A percentile compares a stretch with the other conserved stretches of the same genome.
Conservation (phyloP, 108 stramenopile genomes). For the Fragilariopsis cylindrus region DNA sequence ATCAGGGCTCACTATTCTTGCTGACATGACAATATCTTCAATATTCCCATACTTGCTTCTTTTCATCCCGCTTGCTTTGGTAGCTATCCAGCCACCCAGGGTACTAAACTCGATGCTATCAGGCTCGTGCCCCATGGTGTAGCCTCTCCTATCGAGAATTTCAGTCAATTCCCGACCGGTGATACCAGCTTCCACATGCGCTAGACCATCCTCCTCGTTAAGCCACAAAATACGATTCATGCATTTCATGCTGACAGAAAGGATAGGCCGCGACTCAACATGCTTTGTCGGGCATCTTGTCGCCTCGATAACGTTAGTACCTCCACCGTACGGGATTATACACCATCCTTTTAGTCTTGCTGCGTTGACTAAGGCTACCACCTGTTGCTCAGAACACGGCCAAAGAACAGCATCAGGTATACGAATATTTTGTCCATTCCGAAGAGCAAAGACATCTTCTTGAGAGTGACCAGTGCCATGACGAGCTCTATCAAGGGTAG, state of each 20-base stretch:
- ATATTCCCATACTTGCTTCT: slow-evolving; percentile 95
- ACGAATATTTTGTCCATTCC: slow-evolving; percentile 55
- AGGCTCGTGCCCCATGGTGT: slow-evolving; percentile 95
- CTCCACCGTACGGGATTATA: slow-evolving; percentile 94
- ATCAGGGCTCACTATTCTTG: slow-evolving; percentile 68
- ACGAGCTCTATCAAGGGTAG: slow-evolving; percentile 52
- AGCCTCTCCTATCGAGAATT: slow-evolving; percentile 70
- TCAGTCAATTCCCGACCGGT: slow-evolving; percentile 74
- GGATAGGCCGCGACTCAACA: slow-evolving; percentile 78
- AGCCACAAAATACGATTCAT: slow-evolving; percentile 81
- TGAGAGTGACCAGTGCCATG: slow-evolving; percentile 89
- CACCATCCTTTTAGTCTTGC: slow-evolving; percentile 68
- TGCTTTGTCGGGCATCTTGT: slow-evolving; percentile 68
- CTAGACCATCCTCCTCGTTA: slow-evolving; percentile 84
- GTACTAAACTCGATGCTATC: slow-evolving; percentile 96
- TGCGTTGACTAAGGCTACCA: slow-evolving; percentile 52
- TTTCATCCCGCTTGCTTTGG: slow-evolving; percentile 96
- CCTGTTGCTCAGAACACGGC: slow-evolving; percentile 57
- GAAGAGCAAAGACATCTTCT: slow-evolving; percentile 75
- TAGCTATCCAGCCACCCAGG: slow-evolving; percentile 96
- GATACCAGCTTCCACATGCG: slow-evolving; percentile 88
- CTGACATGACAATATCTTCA: slow-evolving; percentile 91
- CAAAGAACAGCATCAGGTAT: slow-evolving; percentile 85
- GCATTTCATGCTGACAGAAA: slow-evolving; percentile 88
- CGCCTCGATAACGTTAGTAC: slow-evolving; percentile 89